phyloP scores from a whole-genome alignment of 2,329 filamentous ascomycete genomes.

The Phyllosticta citrichinensis region DNA sequence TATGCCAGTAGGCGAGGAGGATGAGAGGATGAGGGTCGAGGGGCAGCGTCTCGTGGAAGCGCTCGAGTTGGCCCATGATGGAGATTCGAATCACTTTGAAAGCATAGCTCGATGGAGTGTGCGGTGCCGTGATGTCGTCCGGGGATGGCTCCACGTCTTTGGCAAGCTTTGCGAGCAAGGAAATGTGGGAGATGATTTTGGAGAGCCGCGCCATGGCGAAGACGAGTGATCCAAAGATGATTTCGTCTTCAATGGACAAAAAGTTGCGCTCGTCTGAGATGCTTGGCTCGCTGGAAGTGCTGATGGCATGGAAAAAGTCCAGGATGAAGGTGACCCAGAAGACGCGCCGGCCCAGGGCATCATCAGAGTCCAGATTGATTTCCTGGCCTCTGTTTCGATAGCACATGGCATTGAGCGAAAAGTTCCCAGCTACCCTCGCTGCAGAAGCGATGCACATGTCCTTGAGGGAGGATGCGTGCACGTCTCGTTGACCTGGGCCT shows the following conservation, averaged over 20 bases:
- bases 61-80: conserved; percentile 22
- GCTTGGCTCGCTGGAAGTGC: conserved; percentile 23
- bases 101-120: conserved; percentile 18
- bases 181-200: conserved; percentile 20
- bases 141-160: conserved; percentile 22
- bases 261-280: conserved; percentile 22
- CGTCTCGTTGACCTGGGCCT: conserved; percentile 21
- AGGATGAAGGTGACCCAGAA: conserved; percentile 28
- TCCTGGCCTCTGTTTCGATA: conserved; percentile 2
- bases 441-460: conserved; percentile 3
- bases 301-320: conserved; percentile 28
- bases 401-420: background rate
- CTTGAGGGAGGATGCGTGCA: conserved; percentile 21
- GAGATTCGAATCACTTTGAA: conserved; percentile 18
- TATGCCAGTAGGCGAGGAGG: conserved; percentile 26
- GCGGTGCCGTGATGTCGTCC: conserved; percentile 13
- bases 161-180: conserved; percentile 22
- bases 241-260: conserved; percentile 13
- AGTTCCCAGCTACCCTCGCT: background rate
- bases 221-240: conserved; percentile 13
- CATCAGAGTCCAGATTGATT: conserved; percentile 22
- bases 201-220: conserved; percentile 27
- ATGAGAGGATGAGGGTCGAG: conserved; percentile 22
- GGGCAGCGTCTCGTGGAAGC: conserved; percentile 20
- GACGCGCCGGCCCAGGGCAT: conserved; percentile 21